Conservation (phyloP, 106 monocot genomes). For the Vanilla planifolia region DNA sequence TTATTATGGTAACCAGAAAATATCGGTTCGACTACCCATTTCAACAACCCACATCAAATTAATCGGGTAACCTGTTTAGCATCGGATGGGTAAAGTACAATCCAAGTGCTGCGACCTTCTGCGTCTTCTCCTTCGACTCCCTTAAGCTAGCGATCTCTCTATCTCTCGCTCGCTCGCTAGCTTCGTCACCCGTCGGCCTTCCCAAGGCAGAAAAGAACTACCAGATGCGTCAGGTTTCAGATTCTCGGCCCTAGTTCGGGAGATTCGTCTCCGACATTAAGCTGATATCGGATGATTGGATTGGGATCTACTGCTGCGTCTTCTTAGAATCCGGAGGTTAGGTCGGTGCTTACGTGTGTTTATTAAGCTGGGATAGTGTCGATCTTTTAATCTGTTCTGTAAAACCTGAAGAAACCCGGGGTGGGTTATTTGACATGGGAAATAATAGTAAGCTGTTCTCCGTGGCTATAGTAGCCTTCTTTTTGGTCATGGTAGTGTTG, state of each 20-base stretch:
- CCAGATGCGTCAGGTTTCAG: too few relatives aligned
- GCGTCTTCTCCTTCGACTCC: background rate
- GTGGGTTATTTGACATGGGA: background rate
- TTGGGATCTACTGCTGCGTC: background rate
- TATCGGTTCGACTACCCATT: too few relatives aligned
- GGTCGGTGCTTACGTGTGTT: background rate
- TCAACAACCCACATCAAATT: too few relatives aligned
- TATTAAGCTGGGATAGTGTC: background rate
- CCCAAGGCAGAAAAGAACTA: too few relatives aligned
- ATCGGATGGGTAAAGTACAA: too few relatives aligned
- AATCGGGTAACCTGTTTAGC: too few relatives aligned
- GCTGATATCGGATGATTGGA: background rate
- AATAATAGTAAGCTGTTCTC: background rate
- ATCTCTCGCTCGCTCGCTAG: background rate
- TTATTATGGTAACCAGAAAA: too few relatives aligned
- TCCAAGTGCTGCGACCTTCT: too few relatives aligned
- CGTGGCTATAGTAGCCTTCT: background rate
- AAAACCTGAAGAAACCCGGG: conserved; percentile 2
- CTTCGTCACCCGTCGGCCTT: background rate
- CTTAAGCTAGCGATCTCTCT: background rate
- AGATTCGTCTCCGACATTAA: background rate
- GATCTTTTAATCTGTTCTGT: background rate
- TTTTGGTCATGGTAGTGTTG: background rate
- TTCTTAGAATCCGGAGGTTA: background rate
- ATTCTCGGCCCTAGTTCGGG: background rate